phyloP scores from a whole-genome alignment of 208 protist species.

The Leishmania turanica region DNA sequence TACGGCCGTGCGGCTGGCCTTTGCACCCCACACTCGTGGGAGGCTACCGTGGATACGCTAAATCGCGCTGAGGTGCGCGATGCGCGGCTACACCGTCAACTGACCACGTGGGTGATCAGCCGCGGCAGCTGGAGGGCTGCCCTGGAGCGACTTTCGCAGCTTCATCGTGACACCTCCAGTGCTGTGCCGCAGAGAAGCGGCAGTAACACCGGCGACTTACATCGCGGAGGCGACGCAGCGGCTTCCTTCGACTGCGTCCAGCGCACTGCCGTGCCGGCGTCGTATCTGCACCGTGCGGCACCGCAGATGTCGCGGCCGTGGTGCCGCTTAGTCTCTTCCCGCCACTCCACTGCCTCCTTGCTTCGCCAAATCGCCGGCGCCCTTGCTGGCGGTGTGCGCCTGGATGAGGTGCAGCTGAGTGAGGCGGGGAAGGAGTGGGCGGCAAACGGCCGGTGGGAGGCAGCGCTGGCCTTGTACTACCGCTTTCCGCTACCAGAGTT shows the following conservation, averaged over 20 bases:
- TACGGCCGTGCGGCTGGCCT: slow-evolving; percentile 58
- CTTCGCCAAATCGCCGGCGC: slow-evolving; percentile 36
- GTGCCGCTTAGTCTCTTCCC: slow-evolving; percentile 4
- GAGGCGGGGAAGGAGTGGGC: slow-evolving; percentile 49
- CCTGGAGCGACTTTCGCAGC: slow-evolving; percentile 15
- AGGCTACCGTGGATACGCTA: slow-evolving; percentile 35
- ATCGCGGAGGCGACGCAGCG: not conserved
- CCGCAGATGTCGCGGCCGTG: slow-evolving; percentile 19
- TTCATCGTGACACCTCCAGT: not conserved
- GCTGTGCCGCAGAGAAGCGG: not conserved
- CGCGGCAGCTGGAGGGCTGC: slow-evolving; percentile 52
- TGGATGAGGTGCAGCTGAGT: slow-evolving; percentile 78
- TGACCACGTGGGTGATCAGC: slow-evolving; percentile 52
- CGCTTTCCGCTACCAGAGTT: slow-evolving; percentile 58
- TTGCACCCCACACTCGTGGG: slow-evolving; percentile 51
- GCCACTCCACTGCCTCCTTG: slow-evolving; percentile 9
- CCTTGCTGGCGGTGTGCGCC: slow-evolving; percentile 49
- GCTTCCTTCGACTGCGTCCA: slow-evolving; percentile 42
- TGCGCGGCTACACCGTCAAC: not conserved
- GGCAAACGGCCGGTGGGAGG: slow-evolving; percentile 46
- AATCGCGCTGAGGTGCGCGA: not conserved
- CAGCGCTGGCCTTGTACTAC: slow-evolving; percentile 52
- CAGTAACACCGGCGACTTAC: not conserved
- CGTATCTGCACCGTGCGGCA: slow-evolving; percentile 20
- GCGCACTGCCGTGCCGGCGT: slow-evolving; percentile 32